Conservation (phyloP, 192 early-diverging fungal genomes). For the Backusella luteola region DNA sequence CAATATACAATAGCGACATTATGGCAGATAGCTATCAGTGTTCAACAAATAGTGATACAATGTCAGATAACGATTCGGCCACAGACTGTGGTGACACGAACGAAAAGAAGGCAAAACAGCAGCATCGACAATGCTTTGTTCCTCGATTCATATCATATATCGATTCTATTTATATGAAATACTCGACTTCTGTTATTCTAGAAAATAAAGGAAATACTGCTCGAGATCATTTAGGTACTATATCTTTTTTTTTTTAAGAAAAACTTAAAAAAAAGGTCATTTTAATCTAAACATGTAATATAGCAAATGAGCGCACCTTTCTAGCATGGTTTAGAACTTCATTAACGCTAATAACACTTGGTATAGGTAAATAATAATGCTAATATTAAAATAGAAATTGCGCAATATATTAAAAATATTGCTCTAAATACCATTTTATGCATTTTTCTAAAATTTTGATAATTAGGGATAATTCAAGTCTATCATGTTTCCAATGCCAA, state of each 20-base stretch:
- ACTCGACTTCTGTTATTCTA: slow-evolving; percentile 34
- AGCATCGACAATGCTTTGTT: background rate
- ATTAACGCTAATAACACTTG: slow-evolving; percentile 67
- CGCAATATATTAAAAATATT: slow-evolving; percentile 9
- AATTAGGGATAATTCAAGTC: slow-evolving; percentile 63
- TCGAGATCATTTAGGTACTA: slow-evolving; percentile 66
- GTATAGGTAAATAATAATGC: slow-evolving; percentile 44
- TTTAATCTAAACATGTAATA: background rate
- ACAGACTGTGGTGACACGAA: background rate
- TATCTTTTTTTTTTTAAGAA: background rate
- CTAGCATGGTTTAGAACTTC: slow-evolving; percentile 76
- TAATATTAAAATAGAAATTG: slow-evolving; percentile 1
- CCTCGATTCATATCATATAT: background rate
- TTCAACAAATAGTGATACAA: background rate
- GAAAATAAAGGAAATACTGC: slow-evolving; percentile 77
- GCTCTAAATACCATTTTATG: background rate
- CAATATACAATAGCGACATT: background rate
- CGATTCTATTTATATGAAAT: slow-evolving; percentile 8
- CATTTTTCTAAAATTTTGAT: slow-evolving; percentile 1
- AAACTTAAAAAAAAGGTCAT: background rate
- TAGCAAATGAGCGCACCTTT: slow-evolving; percentile 76
- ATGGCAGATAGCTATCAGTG: background rate
- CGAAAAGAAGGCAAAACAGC: background rate
- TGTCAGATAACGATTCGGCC: background rate
- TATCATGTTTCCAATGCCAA: slow-evolving; percentile 43